Conservation (phyloP, 1,139 yeast genomes). For the Yamadazyma siamensis region DNA sequence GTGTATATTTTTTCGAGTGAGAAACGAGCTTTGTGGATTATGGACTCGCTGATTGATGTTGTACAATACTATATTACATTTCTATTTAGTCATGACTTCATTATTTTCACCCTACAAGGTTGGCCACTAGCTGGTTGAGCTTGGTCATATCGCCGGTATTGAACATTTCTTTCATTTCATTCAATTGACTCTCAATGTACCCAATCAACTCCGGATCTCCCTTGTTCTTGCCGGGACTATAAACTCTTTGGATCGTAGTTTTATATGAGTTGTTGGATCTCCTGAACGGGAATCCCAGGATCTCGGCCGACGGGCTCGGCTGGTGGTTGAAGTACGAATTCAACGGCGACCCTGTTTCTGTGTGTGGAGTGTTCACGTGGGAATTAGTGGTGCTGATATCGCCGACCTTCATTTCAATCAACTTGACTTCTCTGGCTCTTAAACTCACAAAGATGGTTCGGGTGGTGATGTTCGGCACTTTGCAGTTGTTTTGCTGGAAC, state of each 20-base stretch:
- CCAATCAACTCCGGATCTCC: slow-evolving; percentile 30
- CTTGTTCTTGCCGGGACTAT: slow-evolving; percentile 29
- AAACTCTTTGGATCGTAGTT: slow-evolving; percentile 36
- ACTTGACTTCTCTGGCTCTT: slow-evolving; percentile 56
- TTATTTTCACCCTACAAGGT: slow-evolving; percentile 2
- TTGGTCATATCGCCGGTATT: too few relatives aligned
- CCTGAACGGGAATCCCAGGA: slow-evolving; percentile 5
- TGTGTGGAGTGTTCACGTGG: slow-evolving; percentile 5
- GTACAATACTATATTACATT: too few relatives aligned
- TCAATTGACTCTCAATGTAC: slow-evolving; percentile 23
- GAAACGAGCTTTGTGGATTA: neutral
- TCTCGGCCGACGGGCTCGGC: slow-evolving; percentile 2
- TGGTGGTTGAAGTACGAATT: slow-evolving; percentile 6
- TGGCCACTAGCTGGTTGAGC: slow-evolving; percentile 3
- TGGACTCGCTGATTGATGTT: too few relatives aligned
- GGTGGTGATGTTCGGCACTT: slow-evolving; percentile 28
- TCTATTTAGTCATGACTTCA: too few relatives aligned
- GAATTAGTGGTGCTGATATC: slow-evolving; percentile 7
- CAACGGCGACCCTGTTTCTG: slow-evolving; percentile 5
- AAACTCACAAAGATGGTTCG: slow-evolving; percentile 45
- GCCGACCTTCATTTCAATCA: slow-evolving; percentile 39
- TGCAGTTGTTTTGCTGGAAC: slow-evolving; percentile 39
- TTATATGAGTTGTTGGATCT: slow-evolving; percentile 23
- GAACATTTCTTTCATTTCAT: slow-evolving; percentile 26
- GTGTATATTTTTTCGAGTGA: neutral